These are phyloP conservation scores for Pythium aphanidermatum DNA, from an alignment of 352 stramenopile species.

Conservation along the genomic window DNA sequence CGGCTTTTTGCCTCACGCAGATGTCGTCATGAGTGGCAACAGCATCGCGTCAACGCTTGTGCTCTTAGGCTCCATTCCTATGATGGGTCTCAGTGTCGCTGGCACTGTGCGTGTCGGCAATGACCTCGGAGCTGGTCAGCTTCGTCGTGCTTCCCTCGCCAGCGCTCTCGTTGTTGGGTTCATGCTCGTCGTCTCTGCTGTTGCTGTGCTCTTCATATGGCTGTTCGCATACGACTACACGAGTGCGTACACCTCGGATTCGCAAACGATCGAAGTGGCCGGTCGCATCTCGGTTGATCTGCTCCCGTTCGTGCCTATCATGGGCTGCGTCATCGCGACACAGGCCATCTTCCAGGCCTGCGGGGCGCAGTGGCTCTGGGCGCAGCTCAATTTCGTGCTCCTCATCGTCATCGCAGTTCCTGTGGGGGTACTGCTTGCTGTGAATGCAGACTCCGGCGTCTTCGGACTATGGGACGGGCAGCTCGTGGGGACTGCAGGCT, in stretches of 20 bases:
- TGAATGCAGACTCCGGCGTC: neutral
- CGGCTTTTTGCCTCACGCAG: too few species aligned
- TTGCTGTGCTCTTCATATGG: too few species aligned
- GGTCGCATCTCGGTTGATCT: neutral
- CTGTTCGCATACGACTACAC: too few species aligned
- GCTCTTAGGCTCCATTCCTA: too few species aligned
- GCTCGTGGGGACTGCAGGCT: neutral
- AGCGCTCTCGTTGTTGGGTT: too few species aligned
- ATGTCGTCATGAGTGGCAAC: too few species aligned
- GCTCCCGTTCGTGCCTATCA: neutral
- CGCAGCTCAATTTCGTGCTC: neutral
- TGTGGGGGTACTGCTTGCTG: neutral
- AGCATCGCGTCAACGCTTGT: too few species aligned
- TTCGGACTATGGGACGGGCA: neutral
- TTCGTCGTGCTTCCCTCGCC: too few species aligned
- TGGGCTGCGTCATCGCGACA: neutral
- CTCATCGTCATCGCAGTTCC: neutral
- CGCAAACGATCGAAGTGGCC: neutral
- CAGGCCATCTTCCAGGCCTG: neutral
- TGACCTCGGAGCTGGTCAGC: too few species aligned
- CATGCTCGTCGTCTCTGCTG: too few species aligned
- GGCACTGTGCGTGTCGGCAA: too few species aligned
- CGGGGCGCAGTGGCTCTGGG: neutral
- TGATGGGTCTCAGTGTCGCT: too few species aligned
- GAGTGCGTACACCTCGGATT: neutral